Percentiles rank a stretch among this genome's conserved stretches.
Conservation (phyloP, 176 grass and related monocot species). For the Hordeum vulgare region DNA sequence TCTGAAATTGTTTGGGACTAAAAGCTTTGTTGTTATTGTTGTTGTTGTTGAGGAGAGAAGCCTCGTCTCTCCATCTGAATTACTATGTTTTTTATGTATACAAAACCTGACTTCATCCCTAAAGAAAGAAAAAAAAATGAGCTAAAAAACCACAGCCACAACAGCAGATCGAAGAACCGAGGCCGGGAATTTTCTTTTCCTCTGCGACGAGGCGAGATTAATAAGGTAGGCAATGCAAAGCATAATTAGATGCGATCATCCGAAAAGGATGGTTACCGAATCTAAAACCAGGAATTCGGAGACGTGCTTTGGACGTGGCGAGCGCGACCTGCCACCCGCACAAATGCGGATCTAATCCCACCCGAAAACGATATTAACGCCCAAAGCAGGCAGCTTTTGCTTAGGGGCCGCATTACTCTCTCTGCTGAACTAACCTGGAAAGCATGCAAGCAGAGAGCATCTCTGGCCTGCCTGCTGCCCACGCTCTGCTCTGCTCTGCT, state of each 20-base stretch:
- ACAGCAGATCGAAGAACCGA: too few relatives aligned
- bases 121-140: too few relatives aligned
- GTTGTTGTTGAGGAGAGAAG: too few relatives aligned
- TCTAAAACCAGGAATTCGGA: neutral
- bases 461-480: neutral
- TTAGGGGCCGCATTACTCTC: neutral
- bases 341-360: constrained; percentile 15
- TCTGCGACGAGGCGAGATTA: neutral
- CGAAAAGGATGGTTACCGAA: neutral
- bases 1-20: too few relatives aligned
- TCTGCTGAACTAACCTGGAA: neutral
- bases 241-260: neutral
- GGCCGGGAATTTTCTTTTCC: too few relatives aligned
- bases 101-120: too few relatives aligned
- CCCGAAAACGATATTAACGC: constrained; percentile 21
- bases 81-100: too few relatives aligned
- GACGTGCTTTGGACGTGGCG: constrained; percentile 26
- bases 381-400: constrained; percentile 3
- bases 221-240: neutral
- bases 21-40: too few relatives aligned
- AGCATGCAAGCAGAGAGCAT: neutral
- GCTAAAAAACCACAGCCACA: too few relatives aligned
- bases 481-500: neutral
- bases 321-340: constrained; percentile 18
- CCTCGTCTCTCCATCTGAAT: too few relatives aligned